Conservation (phyloP, 2,329 filamentous ascomycete genomes). For the Hysterium pulicare region DNA sequence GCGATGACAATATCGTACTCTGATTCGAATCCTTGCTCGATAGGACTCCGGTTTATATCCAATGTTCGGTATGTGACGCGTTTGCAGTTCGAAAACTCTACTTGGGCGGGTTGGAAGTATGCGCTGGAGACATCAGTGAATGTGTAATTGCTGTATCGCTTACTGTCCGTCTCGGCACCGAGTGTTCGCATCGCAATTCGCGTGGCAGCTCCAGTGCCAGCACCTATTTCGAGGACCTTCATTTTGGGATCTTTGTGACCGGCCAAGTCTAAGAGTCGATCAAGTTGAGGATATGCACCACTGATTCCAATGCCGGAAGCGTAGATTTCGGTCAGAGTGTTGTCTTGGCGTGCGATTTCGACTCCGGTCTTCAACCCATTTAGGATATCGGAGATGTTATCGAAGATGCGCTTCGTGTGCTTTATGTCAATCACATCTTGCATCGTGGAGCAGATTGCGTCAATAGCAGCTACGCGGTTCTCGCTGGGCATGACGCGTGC, state of each 20-base stretch:
- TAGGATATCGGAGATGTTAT: constrained; percentile 13
- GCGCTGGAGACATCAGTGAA: constrained; percentile 15
- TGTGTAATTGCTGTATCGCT: constrained; percentile 13
- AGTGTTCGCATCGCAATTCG: constrained; percentile 1
- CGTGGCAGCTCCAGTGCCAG: constrained; percentile 13
- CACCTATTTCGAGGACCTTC: constrained; percentile 31
- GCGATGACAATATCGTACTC: constrained; percentile 19
- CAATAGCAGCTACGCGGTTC: constrained; percentile 3
- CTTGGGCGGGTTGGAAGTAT: constrained; percentile 8
- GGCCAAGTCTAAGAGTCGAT: constrained; percentile 30
- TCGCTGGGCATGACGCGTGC: background rate
- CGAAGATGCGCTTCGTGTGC: constrained; percentile 12
- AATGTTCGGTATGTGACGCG: constrained; percentile 8
- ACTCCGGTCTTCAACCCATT: constrained; percentile 6
- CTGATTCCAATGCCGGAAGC: constrained; percentile 7
- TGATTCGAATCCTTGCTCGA: constrained; percentile 9
- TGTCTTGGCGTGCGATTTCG: constrained; percentile 10
- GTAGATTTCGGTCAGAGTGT: constrained; percentile 11
- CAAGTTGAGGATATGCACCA: constrained; percentile 12
- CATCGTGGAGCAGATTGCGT: constrained; percentile 11
- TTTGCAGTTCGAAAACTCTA: constrained; percentile 4
- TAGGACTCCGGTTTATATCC: constrained; percentile 14
- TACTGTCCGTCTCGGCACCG: background rate
- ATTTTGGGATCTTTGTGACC: constrained; percentile 35
- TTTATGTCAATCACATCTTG: constrained; percentile 12